A percentile compares a stretch with the other conserved stretches of the same genome.
Conservation (phyloP, 1,284 basidiomycete species). For the Rhodotorula sp. region DNA sequence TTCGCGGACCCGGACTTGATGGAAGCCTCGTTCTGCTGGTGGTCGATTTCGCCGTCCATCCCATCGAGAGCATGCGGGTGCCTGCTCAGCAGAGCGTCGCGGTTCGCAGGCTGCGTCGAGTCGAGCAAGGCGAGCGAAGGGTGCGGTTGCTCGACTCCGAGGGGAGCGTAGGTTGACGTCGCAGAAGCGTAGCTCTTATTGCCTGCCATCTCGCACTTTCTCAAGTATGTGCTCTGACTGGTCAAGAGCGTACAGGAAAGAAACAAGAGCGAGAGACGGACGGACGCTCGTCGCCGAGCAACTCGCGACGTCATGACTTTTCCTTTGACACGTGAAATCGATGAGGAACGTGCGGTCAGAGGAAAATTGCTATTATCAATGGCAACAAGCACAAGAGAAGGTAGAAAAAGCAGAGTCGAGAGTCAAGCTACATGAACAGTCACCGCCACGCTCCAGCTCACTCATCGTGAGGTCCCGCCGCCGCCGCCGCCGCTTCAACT, state of each 20-base stretch:
- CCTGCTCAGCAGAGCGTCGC: background rate
- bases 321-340: background rate
- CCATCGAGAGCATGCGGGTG: background rate
- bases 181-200: background rate
- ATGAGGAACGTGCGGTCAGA: background rate
- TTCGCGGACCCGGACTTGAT: background rate
- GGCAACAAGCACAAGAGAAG: no score
- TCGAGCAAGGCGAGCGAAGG: constrained; percentile 4
- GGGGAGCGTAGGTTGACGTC: background rate
- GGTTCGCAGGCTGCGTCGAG: constrained; percentile 3
- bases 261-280: background rate
- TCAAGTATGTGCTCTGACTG: background rate
- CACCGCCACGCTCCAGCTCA: no score
- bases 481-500: no score
- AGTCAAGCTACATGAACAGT: background rate
- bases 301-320: background rate
- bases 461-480: no score
- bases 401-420: background rate
- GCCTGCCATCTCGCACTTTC: background rate
- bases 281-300: background rate
- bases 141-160: background rate
- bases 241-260: background rate
- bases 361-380: no score
- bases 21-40: background rate
- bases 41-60: background rate